Percentiles rank a stretch among this genome's conserved stretches.
Conservation (phyloP, 805 yeast genomes). For the Candida ortonii region DNA sequence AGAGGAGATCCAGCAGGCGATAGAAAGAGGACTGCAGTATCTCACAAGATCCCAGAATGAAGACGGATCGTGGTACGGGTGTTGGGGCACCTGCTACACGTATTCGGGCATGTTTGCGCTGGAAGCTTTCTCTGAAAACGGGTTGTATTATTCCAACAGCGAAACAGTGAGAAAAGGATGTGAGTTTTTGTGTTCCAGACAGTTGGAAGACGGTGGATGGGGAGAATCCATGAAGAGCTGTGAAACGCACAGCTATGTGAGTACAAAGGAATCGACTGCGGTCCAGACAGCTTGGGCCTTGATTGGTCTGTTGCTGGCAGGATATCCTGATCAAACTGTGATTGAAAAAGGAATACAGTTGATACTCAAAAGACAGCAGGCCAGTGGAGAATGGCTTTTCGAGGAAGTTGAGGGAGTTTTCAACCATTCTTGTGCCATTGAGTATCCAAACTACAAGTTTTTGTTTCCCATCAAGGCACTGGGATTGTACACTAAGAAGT, state of each 20-base stretch:
- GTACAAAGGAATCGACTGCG: conserved; percentile 54
- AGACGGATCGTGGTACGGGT: conserved; percentile 98
- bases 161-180: conserved; percentile 71
- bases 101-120: conserved; percentile 98
- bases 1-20: conserved; percentile 64
- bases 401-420: conserved; percentile 94
- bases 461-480: conserved; percentile 90
- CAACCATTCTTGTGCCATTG: conserved; percentile 88
- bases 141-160: conserved; percentile 58
- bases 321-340: conserved; percentile 67
- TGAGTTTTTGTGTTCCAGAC: conserved; percentile 74
- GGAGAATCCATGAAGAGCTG: conserved; percentile 90
- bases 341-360: conserved; percentile 63
- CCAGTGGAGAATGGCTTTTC: conserved; percentile 80
- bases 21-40: conserved; percentile 69
- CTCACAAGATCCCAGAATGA: conserved; percentile 62
- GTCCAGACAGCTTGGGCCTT: conserved; percentile 95
- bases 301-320: conserved; percentile 75
- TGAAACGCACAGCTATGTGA: conserved; percentile 74
- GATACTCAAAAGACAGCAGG: conserved; percentile 61
- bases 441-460: conserved; percentile 90
- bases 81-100: conserved; percentile 96
- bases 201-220: conserved; percentile 94
- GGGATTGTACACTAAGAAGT: conserved; percentile 54
- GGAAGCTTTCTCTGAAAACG: conserved; percentile 80